These are phyloP conservation scores for Beauveria bassiana DNA, from an alignment of 2,329 filamentous ascomycete genomes.

Conservation along the genomic window DNA sequence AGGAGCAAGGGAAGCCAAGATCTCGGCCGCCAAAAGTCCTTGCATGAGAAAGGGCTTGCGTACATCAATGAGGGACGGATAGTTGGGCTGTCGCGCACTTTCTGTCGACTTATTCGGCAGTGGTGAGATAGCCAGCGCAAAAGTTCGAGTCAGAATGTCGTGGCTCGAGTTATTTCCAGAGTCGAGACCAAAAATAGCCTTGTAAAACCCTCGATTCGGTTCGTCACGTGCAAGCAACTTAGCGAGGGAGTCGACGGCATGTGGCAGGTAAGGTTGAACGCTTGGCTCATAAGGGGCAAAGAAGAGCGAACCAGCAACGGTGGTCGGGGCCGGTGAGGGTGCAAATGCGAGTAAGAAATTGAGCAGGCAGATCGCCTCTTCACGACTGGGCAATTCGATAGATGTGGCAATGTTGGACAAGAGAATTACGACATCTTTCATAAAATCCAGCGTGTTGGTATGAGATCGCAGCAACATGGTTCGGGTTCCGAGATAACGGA, in stretches of 20 bases:
- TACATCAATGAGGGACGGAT: constrained; percentile 64
- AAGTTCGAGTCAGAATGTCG: constrained; percentile 79
- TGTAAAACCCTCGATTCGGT: constrained; percentile 81
- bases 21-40: constrained; percentile 82
- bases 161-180: constrained; percentile 53
- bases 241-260: constrained; percentile 82
- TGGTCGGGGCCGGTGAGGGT: constrained; percentile 62
- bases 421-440: constrained; percentile 88
- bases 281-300: constrained; percentile 76
- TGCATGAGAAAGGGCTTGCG: constrained; percentile 89
- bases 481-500: constrained; percentile 80
- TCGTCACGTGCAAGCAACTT: constrained; percentile 91
- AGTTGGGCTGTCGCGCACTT: constrained; percentile 48
- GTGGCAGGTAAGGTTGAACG: constrained; percentile 79
- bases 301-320: constrained; percentile 51
- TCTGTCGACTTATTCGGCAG: constrained; percentile 59
- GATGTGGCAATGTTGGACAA: constrained; percentile 81
- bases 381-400: constrained; percentile 73
- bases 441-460: constrained; percentile 84
- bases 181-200: constrained; percentile 71
- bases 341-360: constrained; percentile 89
- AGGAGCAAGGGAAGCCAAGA: constrained; percentile 68
- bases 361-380: constrained; percentile 79
- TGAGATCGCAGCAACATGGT: constrained; percentile 78
- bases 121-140: constrained; percentile 77